These are phyloP conservation scores for Sugiyamaella japonica DNA, from an alignment of 1,139 yeast species.

Conservation along the genomic window DNA sequence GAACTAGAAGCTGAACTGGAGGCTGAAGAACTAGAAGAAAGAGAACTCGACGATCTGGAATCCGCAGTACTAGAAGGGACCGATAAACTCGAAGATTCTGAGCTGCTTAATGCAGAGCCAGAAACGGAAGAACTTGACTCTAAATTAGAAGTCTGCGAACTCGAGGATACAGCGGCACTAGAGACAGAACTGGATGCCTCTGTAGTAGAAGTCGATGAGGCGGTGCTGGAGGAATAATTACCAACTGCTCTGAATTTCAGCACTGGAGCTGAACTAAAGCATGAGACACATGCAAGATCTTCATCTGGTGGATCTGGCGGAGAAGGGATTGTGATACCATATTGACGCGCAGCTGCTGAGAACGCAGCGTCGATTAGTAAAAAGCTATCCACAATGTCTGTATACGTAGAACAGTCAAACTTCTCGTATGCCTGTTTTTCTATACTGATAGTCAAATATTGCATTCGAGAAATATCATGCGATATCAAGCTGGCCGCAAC, in stretches of 20 bases:
- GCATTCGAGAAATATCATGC: constrained; percentile 13
- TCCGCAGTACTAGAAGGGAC: no score
- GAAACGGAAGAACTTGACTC: background rate
- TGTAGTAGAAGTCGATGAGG: no score
- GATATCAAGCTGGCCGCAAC: background rate
- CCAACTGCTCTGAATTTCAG: background rate
- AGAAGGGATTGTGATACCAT: constrained; percentile 2
- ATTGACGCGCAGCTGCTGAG: constrained; percentile 12
- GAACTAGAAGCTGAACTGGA: background rate
- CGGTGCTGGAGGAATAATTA: background rate
- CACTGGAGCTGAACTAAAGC: background rate
- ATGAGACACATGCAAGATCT: background rate
- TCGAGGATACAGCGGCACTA: no score
- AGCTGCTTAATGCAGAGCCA: no score
- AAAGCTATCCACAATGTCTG: constrained; percentile 2
- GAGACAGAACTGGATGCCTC: no score
- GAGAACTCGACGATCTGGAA: background rate
- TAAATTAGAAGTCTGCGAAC: no score
- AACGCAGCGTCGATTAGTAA: constrained; percentile 15
- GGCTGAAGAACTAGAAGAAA: no score
- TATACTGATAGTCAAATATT: constrained; percentile 7
- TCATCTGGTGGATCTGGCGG: constrained; percentile 6
- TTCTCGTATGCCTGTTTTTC: constrained; percentile 14
- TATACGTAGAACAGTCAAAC: constrained; percentile 12
- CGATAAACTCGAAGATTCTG: no score